Percentiles rank a stretch among this genome's conserved stretches.
These are phyloP conservation scores for Pseudotsuga menziesii DNA, from an alignment of 75 land plant genomes.

Conservation along the genomic window DNA sequence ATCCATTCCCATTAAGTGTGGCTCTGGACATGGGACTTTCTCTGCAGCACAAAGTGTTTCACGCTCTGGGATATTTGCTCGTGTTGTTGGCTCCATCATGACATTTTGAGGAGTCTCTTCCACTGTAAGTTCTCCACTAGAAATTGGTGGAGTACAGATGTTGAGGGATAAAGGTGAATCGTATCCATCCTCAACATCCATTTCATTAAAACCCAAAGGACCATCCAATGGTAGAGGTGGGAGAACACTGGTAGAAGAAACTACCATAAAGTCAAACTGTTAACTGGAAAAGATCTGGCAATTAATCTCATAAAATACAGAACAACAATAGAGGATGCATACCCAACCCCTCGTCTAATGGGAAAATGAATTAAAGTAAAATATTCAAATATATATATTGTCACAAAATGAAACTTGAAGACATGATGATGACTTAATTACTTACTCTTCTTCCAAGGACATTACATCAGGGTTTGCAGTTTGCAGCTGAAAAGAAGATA, in stretches of 20 bases:
- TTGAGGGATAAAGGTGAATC: not conserved
- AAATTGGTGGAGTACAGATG: not conserved
- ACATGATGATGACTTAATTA: not conserved
- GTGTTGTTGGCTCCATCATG: not conserved
- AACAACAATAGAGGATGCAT: too few relatives aligned
- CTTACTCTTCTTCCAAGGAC: constrained; percentile 11
- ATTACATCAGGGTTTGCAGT: not conserved
- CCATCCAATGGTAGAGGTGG: constrained; percentile 7
- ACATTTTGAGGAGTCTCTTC: not conserved
- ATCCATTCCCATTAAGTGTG: not conserved
- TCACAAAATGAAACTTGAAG: too few relatives aligned
- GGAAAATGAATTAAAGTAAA: too few relatives aligned
- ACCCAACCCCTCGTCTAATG: too few relatives aligned
- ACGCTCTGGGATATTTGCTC: not conserved
- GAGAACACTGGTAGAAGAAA: constrained; percentile 6
- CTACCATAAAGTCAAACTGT: not conserved
- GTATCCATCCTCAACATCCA: constrained; percentile 1
- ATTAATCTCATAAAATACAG: too few relatives aligned
- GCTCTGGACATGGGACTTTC: not conserved
- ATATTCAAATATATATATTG: too few relatives aligned
- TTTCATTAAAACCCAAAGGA: constrained; percentile 1
- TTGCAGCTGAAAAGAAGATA: not conserved
- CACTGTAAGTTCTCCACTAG: not conserved
- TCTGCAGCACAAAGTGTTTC: constrained; percentile 4
- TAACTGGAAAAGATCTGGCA: not conserved